Base-by-base conservation (phyloP, 148 eudicot species). In the Arbutus unedo region DNA sequence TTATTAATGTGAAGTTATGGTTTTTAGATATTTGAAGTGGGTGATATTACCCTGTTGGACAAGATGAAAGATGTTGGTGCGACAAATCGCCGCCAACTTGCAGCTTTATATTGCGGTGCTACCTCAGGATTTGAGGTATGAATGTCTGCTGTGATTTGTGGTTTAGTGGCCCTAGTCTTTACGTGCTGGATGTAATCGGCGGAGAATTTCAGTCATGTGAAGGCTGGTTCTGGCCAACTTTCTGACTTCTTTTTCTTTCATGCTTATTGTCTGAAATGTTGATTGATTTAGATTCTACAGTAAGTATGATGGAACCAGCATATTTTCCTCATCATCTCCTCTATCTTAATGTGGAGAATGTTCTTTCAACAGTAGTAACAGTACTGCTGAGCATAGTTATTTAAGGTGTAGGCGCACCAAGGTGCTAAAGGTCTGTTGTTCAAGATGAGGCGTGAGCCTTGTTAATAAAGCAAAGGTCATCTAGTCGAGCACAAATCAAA, bases 61-160 rank as follows among this genome's bases (percentile, higher is more conserved):
- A 89, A 90, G 64, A 74, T 78, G 19, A 96, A 92, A 84, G 98
- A 96, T 90, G 99, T 96, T 80, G 97, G 98, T 82, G 96, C 99
- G 19, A 82, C 84, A 57, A 96, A 96, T 88, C 85, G 84, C 53
- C 97, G 95, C 66, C 93, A 89, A 77, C 92, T 96, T 87, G 97
- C 97, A 66, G 98, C 97, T 55, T 85, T 96, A 47, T 89, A 96
- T 81, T 96, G 99, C 90, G 99, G 98, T 85, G 88, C 94, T 82
- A 93, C 78, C 82, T 94, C 99, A 23, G 99, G 99, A 50, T 96
- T 96, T 76, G 99, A 96, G 99, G 99, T 94, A 89, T 57, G 16
- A 11, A 45, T 50, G n/a, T 54, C 59, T 77, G 57, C 31, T n/a
- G 48, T 13, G 0, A 25, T 64, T 19, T 53, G 49, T 13, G 1